Percentiles rank a stretch among this genome's conserved stretches.
Evolutionary conservation across 106 monocot species (phyloP).

Genomic region (Triglochin maritima): DNA sequence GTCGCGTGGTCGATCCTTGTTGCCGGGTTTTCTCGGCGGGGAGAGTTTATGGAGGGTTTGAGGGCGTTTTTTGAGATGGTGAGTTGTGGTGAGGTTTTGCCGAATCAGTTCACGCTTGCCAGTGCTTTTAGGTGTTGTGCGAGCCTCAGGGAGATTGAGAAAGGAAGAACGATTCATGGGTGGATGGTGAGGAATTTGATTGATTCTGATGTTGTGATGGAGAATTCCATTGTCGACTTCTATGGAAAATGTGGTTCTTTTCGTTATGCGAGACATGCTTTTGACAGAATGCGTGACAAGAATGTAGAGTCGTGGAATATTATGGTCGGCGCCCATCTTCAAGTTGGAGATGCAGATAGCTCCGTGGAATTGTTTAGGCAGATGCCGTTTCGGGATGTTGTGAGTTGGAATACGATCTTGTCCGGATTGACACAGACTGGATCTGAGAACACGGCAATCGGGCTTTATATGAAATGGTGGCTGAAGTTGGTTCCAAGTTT

Average conservation of each 20-base stretch:
- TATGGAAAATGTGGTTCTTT: constrained; percentile 50
- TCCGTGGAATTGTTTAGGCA: constrained; percentile 42
- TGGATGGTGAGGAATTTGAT: constrained; percentile 50
- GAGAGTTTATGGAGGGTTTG: background rate
- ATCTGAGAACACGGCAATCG: constrained; percentile 22
- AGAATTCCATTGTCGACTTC: constrained; percentile 55
- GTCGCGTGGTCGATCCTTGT: constrained; percentile 46
- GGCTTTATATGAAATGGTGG: constrained; percentile 43
- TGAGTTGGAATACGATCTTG: constrained; percentile 77
- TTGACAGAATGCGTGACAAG: constrained; percentile 37
- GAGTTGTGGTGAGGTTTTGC: background rate
- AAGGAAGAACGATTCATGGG: constrained; percentile 48
- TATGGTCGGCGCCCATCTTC: constrained; percentile 38
- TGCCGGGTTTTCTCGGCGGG: constrained; percentile 27
- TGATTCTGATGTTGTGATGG: constrained; percentile 36
- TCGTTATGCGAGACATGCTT: constrained; percentile 22
- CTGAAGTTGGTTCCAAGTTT: constrained; percentile 22
- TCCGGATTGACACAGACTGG: constrained; percentile 47
- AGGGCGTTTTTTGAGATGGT: constrained; percentile 34
- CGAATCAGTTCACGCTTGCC: constrained; percentile 51
- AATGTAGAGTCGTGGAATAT: constrained; percentile 65
- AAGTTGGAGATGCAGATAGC: constrained; percentile 29
- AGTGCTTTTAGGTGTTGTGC: constrained; percentile 44
- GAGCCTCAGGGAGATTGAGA: constrained; percentile 3
- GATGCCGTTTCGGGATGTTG: constrained; percentile 35